These are phyloP conservation scores for Exserohilum turcica DNA, from an alignment of 2,329 filamentous ascomycete species.

Conservation along the genomic window DNA sequence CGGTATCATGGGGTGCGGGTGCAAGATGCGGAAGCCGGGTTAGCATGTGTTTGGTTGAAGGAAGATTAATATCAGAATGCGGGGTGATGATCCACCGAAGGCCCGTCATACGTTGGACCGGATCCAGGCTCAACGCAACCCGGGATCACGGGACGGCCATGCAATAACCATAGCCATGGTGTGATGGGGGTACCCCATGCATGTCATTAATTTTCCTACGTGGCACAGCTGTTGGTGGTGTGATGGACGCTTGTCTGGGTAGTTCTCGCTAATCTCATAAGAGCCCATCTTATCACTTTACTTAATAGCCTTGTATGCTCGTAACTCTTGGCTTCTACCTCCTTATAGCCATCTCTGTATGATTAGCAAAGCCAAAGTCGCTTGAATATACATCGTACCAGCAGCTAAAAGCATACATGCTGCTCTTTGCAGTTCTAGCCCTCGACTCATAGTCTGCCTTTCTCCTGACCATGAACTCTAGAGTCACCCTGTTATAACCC, in stretches of 20 bases:
- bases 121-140: background rate
- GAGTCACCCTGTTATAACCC: background rate
- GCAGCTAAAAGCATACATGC: background rate
- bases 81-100: slow-evolving; percentile 13
- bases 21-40: background rate
- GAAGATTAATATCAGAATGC: slow-evolving; percentile 7
- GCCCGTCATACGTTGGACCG: background rate
- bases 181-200: no score
- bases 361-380: background rate
- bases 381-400: no score
- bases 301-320: background rate
- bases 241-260: background rate
- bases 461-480: background rate
- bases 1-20: slow-evolving; percentile 1
- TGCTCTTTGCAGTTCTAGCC: background rate
- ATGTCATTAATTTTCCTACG: no score
- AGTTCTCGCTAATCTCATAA: background rate
- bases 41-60: background rate
- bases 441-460: background rate
- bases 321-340: background rate
- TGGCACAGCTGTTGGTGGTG: no score
- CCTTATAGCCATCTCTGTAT: background rate
- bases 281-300: background rate
- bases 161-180: no score
- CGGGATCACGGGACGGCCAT: background rate